Base-by-base conservation (phyloP, 2,329 filamentous ascomycete species). In the Chrysosporium keratinophilum region DNA sequence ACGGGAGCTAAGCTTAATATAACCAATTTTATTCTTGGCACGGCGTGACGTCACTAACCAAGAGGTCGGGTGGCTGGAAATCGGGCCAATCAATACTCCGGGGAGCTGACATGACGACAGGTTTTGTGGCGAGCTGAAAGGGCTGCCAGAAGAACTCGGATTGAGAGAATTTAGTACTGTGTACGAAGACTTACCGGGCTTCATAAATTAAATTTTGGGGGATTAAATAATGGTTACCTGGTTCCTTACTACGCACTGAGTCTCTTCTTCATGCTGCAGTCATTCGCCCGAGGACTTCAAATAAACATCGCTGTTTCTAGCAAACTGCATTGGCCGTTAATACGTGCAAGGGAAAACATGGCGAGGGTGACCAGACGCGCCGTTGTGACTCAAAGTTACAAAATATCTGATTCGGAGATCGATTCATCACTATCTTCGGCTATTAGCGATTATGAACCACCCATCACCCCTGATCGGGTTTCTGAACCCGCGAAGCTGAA, bases 391-490 rank as follows among this genome's bases (percentile, higher is more conserved):
- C 31, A 17, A n/a, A 43, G 12, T 19, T 54, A 48, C 28, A 54
- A 44, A 14, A 52, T 52, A 2, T 46, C 50, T 6, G 20, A 33
- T 6, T 45, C 52, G 10, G 52, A 54, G 14, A 43, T 45, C 14
- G 45, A 48, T 7, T 54, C 52, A 5, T 49, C 52, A 9, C 35
- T 54, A 35, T 54, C 44, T n/a, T 49, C 44, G 7, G 44, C 14
- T 9, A 31, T 54, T 11, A 54, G 52, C 40, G 52, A 54, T 7
- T 54, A 54, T 37, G 52, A 43, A 11, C 23, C 37, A 11, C 41
- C 35, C 5, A 28, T n/a, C 10, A 37, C n/a, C 11, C 35, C 44
- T 6, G 23, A 17, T 34, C 7, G 23, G 14, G 42, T 12, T 2
- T 12, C 19, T 47, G 34, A 15, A 31, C 28, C 33, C 14, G 9